Base-by-base conservation (phyloP, 179 eudicot genomes). In the Vitellaria paradoxa region DNA sequence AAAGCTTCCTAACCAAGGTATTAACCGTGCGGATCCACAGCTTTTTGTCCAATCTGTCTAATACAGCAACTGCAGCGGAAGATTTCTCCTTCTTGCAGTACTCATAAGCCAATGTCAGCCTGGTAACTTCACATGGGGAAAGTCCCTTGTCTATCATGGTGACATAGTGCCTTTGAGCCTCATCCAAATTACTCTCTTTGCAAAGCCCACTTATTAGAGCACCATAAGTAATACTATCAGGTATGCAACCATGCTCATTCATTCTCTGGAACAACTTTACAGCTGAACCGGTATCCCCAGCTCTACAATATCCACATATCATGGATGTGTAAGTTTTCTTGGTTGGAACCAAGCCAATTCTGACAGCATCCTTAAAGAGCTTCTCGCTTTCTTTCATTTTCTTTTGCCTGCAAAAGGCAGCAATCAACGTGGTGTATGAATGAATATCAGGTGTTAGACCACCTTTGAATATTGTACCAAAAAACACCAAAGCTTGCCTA, bases 151-250 rank as follows among this genome's bases (percentile, higher is more conserved):
- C 88, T 65, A 89, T 79, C 97, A 95, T 95, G 24, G 87, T 71
- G 63, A 82, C 81, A 78, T 88, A 91, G 23, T 91, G 81, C 75
- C 68, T 75, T 14, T 76, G 84, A 74, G 99, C 99, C 77, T 89
- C 97, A 70, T 88, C 92, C 75, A 93, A 79, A 73, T 79, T 91
- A 46, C 87, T 78, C 50, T 87, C 88, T 82, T 89, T 93, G 85
- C 99, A 95, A 73, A 95, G 85, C 68, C 97, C 97, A 79, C 99
- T 92, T 72, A 95, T 91, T 21, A 95, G 60, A 81, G 99, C 88
- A 55, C 97, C 92, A 75, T 91, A 95, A 75, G 92, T 85, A 71
- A 86, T 71, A 76, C 88, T 88, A 88, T 95, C 97, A 12, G 99
- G 91, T 59, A 81, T 73, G 86, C 94, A 93, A 72, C 89, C 90